Percentiles rank a stretch among this genome's conserved stretches.
phyloP scores from a whole-genome alignment of 768 basidiomycete genomes.

The Leucosporidium scottii region DNA sequence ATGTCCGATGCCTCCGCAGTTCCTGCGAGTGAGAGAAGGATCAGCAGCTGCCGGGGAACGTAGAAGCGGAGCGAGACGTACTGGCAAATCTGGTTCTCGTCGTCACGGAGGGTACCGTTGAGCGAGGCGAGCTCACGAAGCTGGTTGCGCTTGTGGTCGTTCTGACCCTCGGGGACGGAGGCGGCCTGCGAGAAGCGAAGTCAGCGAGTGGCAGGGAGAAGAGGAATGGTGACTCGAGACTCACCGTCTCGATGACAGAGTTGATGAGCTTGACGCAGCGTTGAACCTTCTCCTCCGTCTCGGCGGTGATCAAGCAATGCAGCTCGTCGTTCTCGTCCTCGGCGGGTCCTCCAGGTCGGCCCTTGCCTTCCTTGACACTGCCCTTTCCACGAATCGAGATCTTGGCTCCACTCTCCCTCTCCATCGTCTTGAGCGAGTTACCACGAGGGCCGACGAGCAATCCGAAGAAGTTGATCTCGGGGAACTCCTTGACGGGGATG shows the following conservation, averaged over 20 bases:
- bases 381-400: conserved; percentile 98
- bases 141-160: conserved; percentile 98
- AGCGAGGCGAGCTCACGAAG: conserved; percentile 93
- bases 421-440: conserved; percentile 99
- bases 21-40: conserved; percentile 38
- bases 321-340: conserved; percentile 97
- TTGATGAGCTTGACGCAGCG: conserved; percentile 93
- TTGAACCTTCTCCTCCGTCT: conserved; percentile 83
- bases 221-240: conserved; percentile 38
- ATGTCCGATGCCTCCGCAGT: conserved; percentile 79
- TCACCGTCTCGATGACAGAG: conserved; percentile 91
- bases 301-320: conserved; percentile 92
- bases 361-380: conserved; percentile 97
- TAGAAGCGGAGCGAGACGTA: conserved; percentile 24
- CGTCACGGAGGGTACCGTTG: conserved; percentile 97
- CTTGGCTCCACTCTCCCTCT: conserved; percentile 93
- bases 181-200: conserved; percentile 62
- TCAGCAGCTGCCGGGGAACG: no score
- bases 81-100: conserved; percentile 99
- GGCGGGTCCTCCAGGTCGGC: conserved; percentile 74
- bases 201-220: conserved; percentile 1
- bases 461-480: conserved; percentile 99
- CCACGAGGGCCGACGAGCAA: conserved; percentile 95
- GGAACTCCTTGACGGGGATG: conserved; percentile 98
- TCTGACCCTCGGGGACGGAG: conserved; percentile 97